Conservation (phyloP, 257 asterid species). For the Asclepias syriaca region DNA sequence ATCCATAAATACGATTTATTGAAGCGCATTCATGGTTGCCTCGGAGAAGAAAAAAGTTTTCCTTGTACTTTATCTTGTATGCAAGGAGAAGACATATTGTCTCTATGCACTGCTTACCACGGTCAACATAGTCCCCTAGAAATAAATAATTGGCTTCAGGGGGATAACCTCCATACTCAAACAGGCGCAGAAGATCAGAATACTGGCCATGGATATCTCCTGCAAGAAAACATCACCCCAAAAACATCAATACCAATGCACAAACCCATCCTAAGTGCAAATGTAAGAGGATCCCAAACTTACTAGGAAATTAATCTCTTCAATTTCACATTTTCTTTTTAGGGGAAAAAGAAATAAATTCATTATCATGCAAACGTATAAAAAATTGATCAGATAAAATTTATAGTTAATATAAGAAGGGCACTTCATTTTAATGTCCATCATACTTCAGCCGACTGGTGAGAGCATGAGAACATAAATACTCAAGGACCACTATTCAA, state of each 20-base stretch:
- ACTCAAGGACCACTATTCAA: neutral
- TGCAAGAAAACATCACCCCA: slow-evolving; percentile 1
- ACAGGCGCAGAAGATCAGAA: slow-evolving; percentile 31
- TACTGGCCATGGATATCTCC: slow-evolving; percentile 36
- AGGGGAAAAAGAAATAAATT: neutral
- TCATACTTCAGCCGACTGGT: neutral
- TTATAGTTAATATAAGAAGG: neutral
- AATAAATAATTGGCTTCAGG: slow-evolving; percentile 31
- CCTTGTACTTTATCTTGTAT: slow-evolving; percentile 30
- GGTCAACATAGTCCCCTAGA: slow-evolving; percentile 34
- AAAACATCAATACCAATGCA: neutral
- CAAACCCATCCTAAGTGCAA: neutral
- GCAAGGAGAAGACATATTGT: slow-evolving; percentile 33
- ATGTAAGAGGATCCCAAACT: neutral
- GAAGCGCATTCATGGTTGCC: slow-evolving; percentile 36
- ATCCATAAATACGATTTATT: slow-evolving; percentile 31
- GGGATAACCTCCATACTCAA: slow-evolving; percentile 33
- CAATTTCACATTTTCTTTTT: neutral
- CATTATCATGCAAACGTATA: neutral
- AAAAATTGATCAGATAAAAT: neutral
- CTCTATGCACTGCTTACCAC: slow-evolving; percentile 33
- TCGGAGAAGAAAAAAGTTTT: slow-evolving; percentile 26
- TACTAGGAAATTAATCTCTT: neutral
- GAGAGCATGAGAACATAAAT: too few species aligned
- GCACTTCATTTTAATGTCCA: neutral